A percentile compares a stretch with the other conserved stretches of the same genome.
Conservation (phyloP, 108 stramenopile species). For the Fragilaria crotonensis region DNA sequence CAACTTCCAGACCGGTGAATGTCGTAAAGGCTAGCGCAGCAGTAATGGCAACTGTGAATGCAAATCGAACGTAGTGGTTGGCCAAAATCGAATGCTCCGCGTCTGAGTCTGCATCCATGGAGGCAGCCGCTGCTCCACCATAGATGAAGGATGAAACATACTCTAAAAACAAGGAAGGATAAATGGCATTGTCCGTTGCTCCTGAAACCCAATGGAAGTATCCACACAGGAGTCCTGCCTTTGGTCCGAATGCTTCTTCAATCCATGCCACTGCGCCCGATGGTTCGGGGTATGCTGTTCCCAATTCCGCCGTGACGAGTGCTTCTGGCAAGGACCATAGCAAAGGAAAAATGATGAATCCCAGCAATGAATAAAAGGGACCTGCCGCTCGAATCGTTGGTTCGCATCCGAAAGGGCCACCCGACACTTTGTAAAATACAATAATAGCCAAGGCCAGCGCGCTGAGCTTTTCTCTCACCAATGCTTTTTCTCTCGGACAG, state of each 20-base stretch:
- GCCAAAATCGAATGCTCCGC: not conserved
- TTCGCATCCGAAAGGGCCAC: constrained; percentile 94
- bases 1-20: constrained; percentile 80
- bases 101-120: not conserved
- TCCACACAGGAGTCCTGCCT: constrained; percentile 78
- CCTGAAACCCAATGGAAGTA: constrained; percentile 86
- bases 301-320: constrained; percentile 85
- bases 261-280: constrained; percentile 90
- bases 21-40: constrained; percentile 69
- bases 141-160: constrained; percentile 58
- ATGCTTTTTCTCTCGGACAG: not conserved
- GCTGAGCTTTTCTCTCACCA: constrained; percentile 14
- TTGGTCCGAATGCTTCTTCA: constrained; percentile 84
- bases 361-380: constrained; percentile 79
- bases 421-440: constrained; percentile 87
- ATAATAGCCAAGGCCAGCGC: constrained; percentile 69
- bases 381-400: constrained; percentile 81
- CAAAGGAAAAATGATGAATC: constrained; percentile 72
- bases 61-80: not conserved
- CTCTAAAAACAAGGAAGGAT: constrained; percentile 77
- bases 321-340: constrained; percentile 94
- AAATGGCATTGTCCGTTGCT: constrained; percentile 87
- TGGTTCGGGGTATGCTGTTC: constrained; percentile 83
- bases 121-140: not conserved
- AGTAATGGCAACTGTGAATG: constrained; percentile 22